Base-by-base conservation (phyloP, 257 asterid genomes). In the Ballota nigra region DNA sequence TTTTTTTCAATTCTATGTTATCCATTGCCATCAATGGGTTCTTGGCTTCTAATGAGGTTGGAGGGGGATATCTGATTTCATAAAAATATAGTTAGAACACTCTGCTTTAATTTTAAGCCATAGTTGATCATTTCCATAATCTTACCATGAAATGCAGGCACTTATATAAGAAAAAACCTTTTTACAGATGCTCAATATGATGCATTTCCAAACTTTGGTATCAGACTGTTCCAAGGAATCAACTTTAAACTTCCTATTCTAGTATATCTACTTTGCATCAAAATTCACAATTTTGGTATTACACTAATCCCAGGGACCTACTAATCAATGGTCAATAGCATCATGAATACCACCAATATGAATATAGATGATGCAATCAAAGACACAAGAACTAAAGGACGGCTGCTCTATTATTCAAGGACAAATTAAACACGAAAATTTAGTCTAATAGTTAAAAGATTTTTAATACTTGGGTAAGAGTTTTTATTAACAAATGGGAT, bases 351-450 rank as follows among this genome's bases (percentile, higher is more conserved):
- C 51, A 66, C 15, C 53, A 41, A 24, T 40, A 73, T 20, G 36
- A 68, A 26, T 53, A 41, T 63, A 68, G 63, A 51, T 15, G 43
- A 58, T 66, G 29, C 66, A 65, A 59, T 11, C 63, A 41, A n/a
- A 70, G 68, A 41, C 18, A 15, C 38, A 26, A 59, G 3, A 49
- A 51, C 40, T 33, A 24, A 12, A 67, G 29, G 31, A 59, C 16
- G 31, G 56, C 18, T 56, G 6, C 31, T 28, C 55, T 68, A 20
- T 26, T 51, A 24, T 71, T 51, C 78, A 45, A 82, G 20, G 34
- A 18, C 20, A 62, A 51, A 74, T n/a, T 31, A 72, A 40, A 78
- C 18, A 31, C 45, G 62, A 29, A 68, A 43, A 66, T 65, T 66
- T 45, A 76, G 36, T 69, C 52, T 43, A 40, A 70, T 36, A 28